Evolutionary conservation across 495 filamentous ascomycete species (phyloP), one percentile per base, ranked within the genome.

Genomic region (Lasiosphaeriaceae sp.): DNA sequence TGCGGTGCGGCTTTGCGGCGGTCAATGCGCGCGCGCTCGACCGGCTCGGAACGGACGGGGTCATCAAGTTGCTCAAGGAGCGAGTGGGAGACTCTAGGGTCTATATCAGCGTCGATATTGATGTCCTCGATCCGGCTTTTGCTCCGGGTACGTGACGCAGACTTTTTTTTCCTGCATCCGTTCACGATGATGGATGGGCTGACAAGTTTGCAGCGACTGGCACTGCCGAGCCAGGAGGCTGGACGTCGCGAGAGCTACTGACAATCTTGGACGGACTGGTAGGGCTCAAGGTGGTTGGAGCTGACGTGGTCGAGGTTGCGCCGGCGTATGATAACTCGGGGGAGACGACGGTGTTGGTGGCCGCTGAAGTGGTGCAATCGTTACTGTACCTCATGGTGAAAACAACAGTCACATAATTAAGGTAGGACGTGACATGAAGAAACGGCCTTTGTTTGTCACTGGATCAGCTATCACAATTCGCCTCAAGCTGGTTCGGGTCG

Each of bases 101-200:
- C 2, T 96, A 96, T 65, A 77, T 95, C 43, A 90, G 84, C 53
- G 90, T 96, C 43, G 91, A 96, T 63, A 95, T 96, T 55, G 91
- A 96, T 64, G 89, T 89, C 0, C 70, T 96, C 14, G 91, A 96
- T 64, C 90, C 91, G 4, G 91, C 90, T 2, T 74, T 61, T 58
- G 72, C 72, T 22, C 72, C 72, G 12, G 72, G 72, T 70, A 60
- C 41, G 64, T 52, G 26, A 16, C n/a, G n/a, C n/a, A n/a, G n/a
- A n/a, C n/a, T n/a, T n/a, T n/a, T n/a, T n/a, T n/a, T n/a, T n/a
- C n/a, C n/a, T n/a, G n/a, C n/a, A n/a, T n/a, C n/a, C n/a, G n/a
- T n/a, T n/a, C n/a, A n/a, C n/a, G n/a, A n/a, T n/a, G n/a, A n/a
- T n/a, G 9, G 26, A 31, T 4, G 26, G 9, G 4, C 26, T 31